Evolutionary conservation across 192 early-diverging fungal genomes (phyloP), one percentile per base, ranked within the genome.

Genomic region (Podila horticola): DNA sequence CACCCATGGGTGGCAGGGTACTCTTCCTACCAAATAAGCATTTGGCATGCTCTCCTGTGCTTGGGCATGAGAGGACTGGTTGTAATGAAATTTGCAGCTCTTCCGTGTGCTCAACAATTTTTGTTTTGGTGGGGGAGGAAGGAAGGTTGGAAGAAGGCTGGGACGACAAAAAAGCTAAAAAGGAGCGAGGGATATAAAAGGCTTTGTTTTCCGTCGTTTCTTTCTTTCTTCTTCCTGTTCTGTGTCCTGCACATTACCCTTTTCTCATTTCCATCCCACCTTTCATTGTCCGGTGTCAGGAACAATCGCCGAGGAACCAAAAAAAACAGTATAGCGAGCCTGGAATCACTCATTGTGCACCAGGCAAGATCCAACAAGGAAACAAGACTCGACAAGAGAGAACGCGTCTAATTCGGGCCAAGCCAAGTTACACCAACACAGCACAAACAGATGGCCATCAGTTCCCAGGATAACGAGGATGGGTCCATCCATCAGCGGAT

Each of bases 381-480:
- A 51, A 52, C 8, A 3, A 52, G 50, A 52, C 24, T 26, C 41
- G 41, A 45, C 41, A 7, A 17, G 13, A 15, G 41, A 45, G 15
- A 45, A 45, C 41, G 41, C 41, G 41, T 45, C n/a, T 45, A 12
- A 45, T 45, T 45, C 41, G 41, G 34, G 24, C 22, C 52, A 24
- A 17, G 24, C n/a, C 12, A n/a, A 55, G 52, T 55, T 55, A 55
- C 52, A 55, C 52, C 52, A 55, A 55, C 52, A 55, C 52, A 24
- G 2, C 52, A 55, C 52, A n/a, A 10, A 20, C 52, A 52, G 24
- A 51, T 69, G 59, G 29, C 15, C 24, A 29, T 55, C 67, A 68
- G 58, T 29, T 34, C 59, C 28, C 69, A 71, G 59, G 33, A 28
- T n/a, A 19, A 34, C 31, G 19, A 29, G 66, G 30, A 57, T 20